Evolutionary conservation across 257 asterid genomes (phyloP), one percentile per base, ranked within the genome.

Genomic region (Coffea canephora): DNA sequence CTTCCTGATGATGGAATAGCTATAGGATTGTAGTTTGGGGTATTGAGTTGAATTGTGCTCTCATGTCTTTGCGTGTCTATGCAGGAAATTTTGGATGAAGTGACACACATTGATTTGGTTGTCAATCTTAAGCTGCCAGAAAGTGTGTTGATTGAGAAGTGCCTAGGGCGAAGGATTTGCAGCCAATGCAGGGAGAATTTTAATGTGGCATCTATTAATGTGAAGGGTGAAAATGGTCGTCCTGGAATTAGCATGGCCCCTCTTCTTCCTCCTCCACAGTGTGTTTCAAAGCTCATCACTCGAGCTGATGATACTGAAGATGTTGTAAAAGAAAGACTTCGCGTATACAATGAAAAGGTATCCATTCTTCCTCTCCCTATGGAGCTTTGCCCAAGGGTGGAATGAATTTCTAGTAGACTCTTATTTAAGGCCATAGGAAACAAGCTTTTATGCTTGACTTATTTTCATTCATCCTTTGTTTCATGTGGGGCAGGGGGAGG

Each of bases 71-170:
- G 81, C 67, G 6, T 43, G 41, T 75, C 9, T 52, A 39, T 80
- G 81, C 91, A 94, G 99, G 97, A 94, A 88, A 94, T 96, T 84
- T 86, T 96, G 87, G 87, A 87, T 78, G 97, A 94, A 43, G 99
- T 96, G 75, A 91, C 98, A 6, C 88, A 96, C 84, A 92, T 96
- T 50, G 99, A 96, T 78, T 89, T 96, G 85, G 99, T 94, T 81
- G 97, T 96, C 79, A 94, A 96, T 82, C 96, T 96, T 77, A 96
- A 89, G 92, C 99, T 96, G 71, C 98, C 99, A 71, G 99, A 96
- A 76, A 84, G 76, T 74, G 98, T 94, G 31, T 86, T 96, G 73
- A 23, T 96, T 55, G 98, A 96, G 87, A 96, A 96, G 88, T 96
- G 99, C 89, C 91, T 96, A 36, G 99, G 98, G 74, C 79, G 99